Evolutionary conservation across 2,329 filamentous ascomycete genomes (phyloP), one percentile per base, ranked within the genome.

Genomic region (Hymenoscyphus albidus): DNA sequence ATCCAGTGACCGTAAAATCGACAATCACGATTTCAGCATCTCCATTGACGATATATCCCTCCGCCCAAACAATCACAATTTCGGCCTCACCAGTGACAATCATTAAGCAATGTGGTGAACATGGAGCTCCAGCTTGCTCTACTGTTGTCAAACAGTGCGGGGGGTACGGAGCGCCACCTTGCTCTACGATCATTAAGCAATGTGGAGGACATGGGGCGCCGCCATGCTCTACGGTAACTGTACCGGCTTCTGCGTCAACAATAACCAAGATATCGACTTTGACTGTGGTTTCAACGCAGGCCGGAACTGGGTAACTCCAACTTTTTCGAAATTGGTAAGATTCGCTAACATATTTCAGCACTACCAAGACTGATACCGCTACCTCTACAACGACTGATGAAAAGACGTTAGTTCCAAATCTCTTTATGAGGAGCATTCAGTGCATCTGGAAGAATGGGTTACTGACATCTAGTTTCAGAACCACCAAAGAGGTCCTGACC

Each of bases 401-500:
- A 22, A 59, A 64, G 44, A 67, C 63, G 61, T 63, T 48, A 42
- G 61, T 59, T 22, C 12, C 13, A 35, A 63, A 31, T 40, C 27
- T 27, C 14, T 62, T 5, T 51, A 6, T 16, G 5, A 3, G n/a
- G 2, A 3, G 7, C 10, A 22, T 22, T 51, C n/a, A 16, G 1
- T 22, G 5, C 7, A 13, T 22, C 22, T 51, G 44, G n/a, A 51
- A 22, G 22, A 27, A 18, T 7, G 10, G 22, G 12, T 59, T 42
- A 58, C 54, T 64, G 38, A 67, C 60, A 13, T 66, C 57, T n/a
- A 57, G 62, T 2, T 48, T 57, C 10, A 68, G 66, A 7, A 61
- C 62, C 31, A 59, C 57, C 10, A 59, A 38, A 22, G 18, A 35
- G n/a, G 38, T 27, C 10, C 57, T 62, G 18, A 60, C 68, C 13